These are phyloP conservation scores for Lactarius evosmus DNA, from an alignment of 768 basidiomycete species.

Conservation along the genomic window DNA sequence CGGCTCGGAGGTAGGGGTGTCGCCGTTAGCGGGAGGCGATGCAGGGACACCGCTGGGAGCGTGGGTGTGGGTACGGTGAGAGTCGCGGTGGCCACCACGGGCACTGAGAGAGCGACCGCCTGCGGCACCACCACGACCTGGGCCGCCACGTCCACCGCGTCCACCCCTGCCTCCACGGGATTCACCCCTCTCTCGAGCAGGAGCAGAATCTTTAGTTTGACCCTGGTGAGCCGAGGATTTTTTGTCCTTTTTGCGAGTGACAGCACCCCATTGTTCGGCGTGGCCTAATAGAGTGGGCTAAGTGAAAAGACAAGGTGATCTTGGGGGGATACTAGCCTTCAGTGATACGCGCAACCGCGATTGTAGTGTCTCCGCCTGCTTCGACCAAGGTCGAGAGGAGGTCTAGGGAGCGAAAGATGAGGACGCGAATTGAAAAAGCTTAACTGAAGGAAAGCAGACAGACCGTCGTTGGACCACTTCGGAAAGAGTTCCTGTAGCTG, in stretches of 20 bases:
- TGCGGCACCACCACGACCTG: slow-evolving; percentile 39
- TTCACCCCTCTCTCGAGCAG: slow-evolving; percentile 47
- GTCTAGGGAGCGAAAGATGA: slow-evolving; percentile 41
- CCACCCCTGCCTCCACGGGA: slow-evolving; percentile 64
- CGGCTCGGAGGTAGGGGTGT: slow-evolving; percentile 31
- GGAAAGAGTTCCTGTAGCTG: slow-evolving; percentile 74
- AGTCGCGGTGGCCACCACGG: slow-evolving; percentile 47
- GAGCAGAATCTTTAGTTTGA: slow-evolving; percentile 50
- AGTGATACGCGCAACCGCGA: slow-evolving; percentile 69
- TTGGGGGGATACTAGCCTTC: slow-evolving; percentile 50
- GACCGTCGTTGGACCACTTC: slow-evolving; percentile 66
- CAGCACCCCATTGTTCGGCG: slow-evolving; percentile 78
- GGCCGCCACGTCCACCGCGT: slow-evolving; percentile 53
- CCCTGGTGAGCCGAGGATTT: slow-evolving; percentile 47
- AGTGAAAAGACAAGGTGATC: slow-evolving; percentile 28
- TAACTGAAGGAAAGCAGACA: slow-evolving; percentile 11
- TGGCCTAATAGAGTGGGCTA: slow-evolving; percentile 46
- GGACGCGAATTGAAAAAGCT: slow-evolving; percentile 18
- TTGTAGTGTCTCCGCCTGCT: slow-evolving; percentile 61
- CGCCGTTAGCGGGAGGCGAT: slow-evolving; percentile 22
- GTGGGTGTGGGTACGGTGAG: slow-evolving; percentile 38
- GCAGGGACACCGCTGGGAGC: slow-evolving; percentile 34
- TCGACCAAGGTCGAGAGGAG: slow-evolving; percentile 66
- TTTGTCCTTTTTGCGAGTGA: slow-evolving; percentile 87
- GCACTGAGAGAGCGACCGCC: slow-evolving; percentile 44